Base-by-base conservation (phyloP, 2,329 filamentous ascomycete species). In the Hortaea werneckii region DNA sequence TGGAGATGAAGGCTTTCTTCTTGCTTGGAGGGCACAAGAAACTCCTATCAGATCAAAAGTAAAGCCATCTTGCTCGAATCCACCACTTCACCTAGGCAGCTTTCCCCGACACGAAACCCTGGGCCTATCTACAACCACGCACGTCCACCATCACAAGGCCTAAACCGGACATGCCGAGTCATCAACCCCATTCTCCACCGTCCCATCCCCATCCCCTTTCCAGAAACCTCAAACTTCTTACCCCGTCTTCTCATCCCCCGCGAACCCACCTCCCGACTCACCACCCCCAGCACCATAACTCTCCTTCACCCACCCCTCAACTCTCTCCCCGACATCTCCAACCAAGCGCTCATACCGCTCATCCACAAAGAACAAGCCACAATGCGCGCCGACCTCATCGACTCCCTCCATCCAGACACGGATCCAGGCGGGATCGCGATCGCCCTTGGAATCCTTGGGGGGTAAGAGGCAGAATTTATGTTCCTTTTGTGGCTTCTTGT, bases 371-470 rank as follows among this genome's bases (percentile, higher is more conserved):
- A 94, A 95, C 43, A 95, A 68, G 0, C 84, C 82, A 50, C 86
- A 90, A 62, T 94, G 88, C 7, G 88, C 89, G 5, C 79, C 81
- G 1, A 94, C 84, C 64, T 94, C 86, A 59, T 94, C 88, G 50
- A 92, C 80, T 43, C 80, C 81, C 47, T 83, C 76, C 85, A 95
- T 92, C 57, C 80, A 82, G 2, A 95, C 77, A 39, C 82, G 74
- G 1, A 88, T 70, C 88, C 89, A 95, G 11, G 81, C 78, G 4
- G 76, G 68, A 61, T 94, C 87, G 38, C 73, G 68, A 49, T 72
- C 68, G 5, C 79, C 80, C 43, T 72, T 71, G 13, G 71, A 65
- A 43, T 76, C 70, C 42, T 71, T 71, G 0, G 84, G 68, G 1
- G 77, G 87, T 3, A 90, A 66, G 55, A 81, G 79, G 66, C 87